These are phyloP conservation scores for Raffaelea arxii DNA, from an alignment of 2,329 filamentous ascomycete genomes.

Conservation along the genomic window DNA sequence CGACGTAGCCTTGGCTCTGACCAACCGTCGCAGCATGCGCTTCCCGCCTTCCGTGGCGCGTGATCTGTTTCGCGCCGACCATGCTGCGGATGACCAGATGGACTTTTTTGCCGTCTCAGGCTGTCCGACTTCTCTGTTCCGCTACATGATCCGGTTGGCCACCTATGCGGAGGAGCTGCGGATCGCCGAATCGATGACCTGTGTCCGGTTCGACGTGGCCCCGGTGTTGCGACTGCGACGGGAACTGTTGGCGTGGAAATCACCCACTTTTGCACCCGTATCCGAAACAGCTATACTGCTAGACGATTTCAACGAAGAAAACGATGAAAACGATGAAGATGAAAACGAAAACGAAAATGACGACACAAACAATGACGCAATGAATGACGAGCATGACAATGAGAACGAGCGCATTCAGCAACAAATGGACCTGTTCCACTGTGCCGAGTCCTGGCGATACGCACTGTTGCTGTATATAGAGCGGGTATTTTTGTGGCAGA, in stretches of 20 bases:
- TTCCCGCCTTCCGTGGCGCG: not conserved
- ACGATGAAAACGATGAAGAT: too few species aligned
- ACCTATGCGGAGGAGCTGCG: conserved; percentile 20
- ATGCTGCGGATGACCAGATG: conserved; percentile 11
- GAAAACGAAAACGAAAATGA: too few species aligned
- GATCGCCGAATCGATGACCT: conserved; percentile 19
- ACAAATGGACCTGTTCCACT: conserved; percentile 24
- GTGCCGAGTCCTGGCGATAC: conserved; percentile 24
- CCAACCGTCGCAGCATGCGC: conserved; percentile 14
- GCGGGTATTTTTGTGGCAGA: conserved; percentile 18
- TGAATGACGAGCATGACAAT: too few species aligned
- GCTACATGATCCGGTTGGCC: conserved; percentile 18
- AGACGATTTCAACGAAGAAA: too few species aligned
- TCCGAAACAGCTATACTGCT: too few species aligned
- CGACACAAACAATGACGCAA: too few species aligned
- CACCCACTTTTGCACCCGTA: conserved; percentile 1
- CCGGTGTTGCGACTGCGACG: conserved; percentile 14
- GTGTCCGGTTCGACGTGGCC: conserved; percentile 18
- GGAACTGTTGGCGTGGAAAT: conserved; percentile 13
- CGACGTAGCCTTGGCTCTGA: conserved; percentile 23
- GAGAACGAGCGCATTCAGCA: too few species aligned
- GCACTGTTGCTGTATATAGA: conserved; percentile 22
- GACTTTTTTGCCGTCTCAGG: conserved; percentile 24
- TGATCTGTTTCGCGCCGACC: not conserved
- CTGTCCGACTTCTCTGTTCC: conserved; percentile 20